Evolutionary conservation across 1,139 yeast genomes (phyloP).

Genomic region (Candida tropicalis): DNA sequence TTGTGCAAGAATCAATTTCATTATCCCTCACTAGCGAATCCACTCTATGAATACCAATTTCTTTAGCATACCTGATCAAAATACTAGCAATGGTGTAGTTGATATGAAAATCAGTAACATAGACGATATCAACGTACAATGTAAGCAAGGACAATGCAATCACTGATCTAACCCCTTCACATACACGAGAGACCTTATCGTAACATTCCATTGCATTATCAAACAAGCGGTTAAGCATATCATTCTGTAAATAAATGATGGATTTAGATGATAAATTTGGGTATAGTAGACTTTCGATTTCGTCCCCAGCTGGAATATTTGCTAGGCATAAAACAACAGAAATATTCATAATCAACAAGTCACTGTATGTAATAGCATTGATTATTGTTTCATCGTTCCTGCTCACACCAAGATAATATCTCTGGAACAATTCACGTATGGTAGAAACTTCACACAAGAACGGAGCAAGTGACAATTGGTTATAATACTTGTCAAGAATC

Average conservation of each 20-base stretch:
- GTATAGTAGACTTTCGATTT: constrained; percentile 8
- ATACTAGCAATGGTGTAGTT: constrained; percentile 23
- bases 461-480: constrained; percentile 10
- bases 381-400: constrained; percentile 12
- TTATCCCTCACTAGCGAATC: constrained; percentile 16
- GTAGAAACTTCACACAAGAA: constrained; percentile 11
- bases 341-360: constrained; percentile 21
- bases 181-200: constrained; percentile 20
- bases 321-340: constrained; percentile 19
- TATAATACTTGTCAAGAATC: constrained; percentile 14
- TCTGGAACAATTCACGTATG: constrained; percentile 15
- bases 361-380: constrained; percentile 13
- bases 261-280: constrained; percentile 12
- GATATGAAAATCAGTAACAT: constrained; percentile 26
- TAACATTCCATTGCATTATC: constrained; percentile 24
- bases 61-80: constrained; percentile 26
- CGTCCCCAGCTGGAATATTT: constrained; percentile 8
- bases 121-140: constrained; percentile 26
- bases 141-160: constrained; percentile 28
- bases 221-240: constrained; percentile 17
- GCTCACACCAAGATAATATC: constrained; percentile 12
- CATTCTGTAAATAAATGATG: constrained; percentile 5
- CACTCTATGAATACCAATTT: constrained; percentile 23
- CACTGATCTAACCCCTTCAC: constrained; percentile 24
- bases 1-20: constrained; percentile 15